Evolutionary conservation across 1,284 basidiomycete species (phyloP).

Genomic region (Ustilago trichophora): DNA sequence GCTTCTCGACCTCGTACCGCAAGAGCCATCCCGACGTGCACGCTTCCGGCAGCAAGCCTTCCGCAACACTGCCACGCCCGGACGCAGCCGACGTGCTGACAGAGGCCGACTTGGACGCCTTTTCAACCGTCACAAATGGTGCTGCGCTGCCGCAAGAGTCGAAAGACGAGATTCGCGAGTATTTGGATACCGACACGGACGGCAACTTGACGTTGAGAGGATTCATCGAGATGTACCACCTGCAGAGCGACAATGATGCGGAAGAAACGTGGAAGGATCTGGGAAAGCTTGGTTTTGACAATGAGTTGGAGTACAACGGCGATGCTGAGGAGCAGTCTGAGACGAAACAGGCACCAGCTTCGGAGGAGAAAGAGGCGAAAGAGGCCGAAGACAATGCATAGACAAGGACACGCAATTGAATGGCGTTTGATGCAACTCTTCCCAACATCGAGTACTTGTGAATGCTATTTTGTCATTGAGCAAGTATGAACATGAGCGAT

Average conservation of each 20-base stretch:
- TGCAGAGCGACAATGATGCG: conserved; percentile 52
- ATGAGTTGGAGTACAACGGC: conserved; percentile 9
- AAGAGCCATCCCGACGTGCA: conserved; percentile 2
- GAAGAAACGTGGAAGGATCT: conserved; percentile 57
- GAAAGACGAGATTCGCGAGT: conserved; percentile 55
- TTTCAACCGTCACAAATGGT: conserved; percentile 48
- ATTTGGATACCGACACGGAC: conserved; percentile 48
- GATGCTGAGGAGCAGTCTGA: neutral
- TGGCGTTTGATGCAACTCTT: too few relatives aligned
- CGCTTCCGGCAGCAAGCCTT: conserved; percentile 5
- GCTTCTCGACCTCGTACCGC: conserved; percentile 39
- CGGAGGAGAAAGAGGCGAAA: neutral
- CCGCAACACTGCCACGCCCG: conserved; percentile 12
- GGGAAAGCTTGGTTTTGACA: conserved; percentile 31
- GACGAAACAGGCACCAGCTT: neutral
- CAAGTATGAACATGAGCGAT: too few relatives aligned
- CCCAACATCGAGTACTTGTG: too few relatives aligned
- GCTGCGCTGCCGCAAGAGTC: conserved; percentile 30
- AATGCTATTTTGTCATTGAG: too few relatives aligned
- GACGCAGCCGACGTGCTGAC: conserved; percentile 17
- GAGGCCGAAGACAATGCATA: too few relatives aligned
- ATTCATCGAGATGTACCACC: conserved; percentile 51
- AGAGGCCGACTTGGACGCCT: conserved; percentile 46
- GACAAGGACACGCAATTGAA: too few relatives aligned
- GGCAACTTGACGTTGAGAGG: conserved; percentile 45